phyloP scores from a whole-genome alignment of 192 early-diverging fungal species.

The Coemansia sp. region DNA sequence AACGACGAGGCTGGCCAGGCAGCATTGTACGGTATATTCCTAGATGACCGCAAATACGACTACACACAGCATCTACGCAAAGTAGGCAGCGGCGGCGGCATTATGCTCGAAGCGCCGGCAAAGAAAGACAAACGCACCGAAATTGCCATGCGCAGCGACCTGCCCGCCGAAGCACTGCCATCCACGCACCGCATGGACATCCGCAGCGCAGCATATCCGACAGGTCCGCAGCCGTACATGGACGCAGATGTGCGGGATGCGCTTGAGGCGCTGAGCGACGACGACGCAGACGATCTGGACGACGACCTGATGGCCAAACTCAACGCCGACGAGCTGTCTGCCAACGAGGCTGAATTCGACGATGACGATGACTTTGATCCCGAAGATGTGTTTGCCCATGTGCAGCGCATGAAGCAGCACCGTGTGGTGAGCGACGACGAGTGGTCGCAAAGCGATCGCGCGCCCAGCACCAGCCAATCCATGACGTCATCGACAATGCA shows the following conservation, averaged over 20 bases:
- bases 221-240: conserved; percentile 71
- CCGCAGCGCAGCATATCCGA: conserved; percentile 63
- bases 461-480: conserved; percentile 60
- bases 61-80: conserved; percentile 89
- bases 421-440: conserved; percentile 48
- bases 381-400: conserved; percentile 47
- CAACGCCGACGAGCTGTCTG: conserved; percentile 61
- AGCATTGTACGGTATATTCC: conserved; percentile 87
- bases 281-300: conserved; percentile 75
- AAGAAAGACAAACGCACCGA: conserved; percentile 58
- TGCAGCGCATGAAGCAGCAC: conserved; percentile 50
- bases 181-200: conserved; percentile 72
- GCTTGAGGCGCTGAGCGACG: conserved; percentile 90
- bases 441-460: conserved; percentile 12
- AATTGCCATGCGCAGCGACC: conserved; percentile 33
- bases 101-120: conserved; percentile 68
- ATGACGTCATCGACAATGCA: conserved; percentile 94
- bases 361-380: conserved; percentile 47
- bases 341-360: conserved; percentile 34
- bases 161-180: conserved; percentile 77
- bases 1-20: conserved; percentile 61
- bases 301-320: conserved; percentile 83
- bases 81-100: conserved; percentile 75
- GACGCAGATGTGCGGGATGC: conserved; percentile 82
- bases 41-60: conserved; percentile 90